These are phyloP conservation scores for Cercophora samala DNA, from an alignment of 495 filamentous ascomycete genomes.

Conservation along the genomic window DNA sequence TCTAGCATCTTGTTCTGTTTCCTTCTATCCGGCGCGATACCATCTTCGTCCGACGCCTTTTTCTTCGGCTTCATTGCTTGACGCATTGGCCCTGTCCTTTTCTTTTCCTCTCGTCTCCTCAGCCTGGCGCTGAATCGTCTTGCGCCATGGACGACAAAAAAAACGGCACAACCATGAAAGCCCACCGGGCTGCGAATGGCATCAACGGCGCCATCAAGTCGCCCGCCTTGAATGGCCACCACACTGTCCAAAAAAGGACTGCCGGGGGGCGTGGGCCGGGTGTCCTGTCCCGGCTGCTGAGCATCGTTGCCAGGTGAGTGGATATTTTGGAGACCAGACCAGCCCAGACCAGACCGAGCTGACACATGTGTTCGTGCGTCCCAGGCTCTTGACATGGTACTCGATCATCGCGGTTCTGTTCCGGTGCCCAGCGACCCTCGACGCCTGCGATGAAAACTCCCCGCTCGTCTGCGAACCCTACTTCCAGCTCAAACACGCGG, in stretches of 20 bases:
- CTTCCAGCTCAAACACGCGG: slow-evolving; percentile 62
- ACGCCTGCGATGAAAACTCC: slow-evolving; percentile 63
- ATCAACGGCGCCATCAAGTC: slow-evolving; percentile 22
- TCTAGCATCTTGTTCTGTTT: not conserved
- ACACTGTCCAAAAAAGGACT: slow-evolving; percentile 24
- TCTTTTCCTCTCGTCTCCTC: slow-evolving; percentile 9
- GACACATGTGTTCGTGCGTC: not conserved
- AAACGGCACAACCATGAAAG: slow-evolving; percentile 35
- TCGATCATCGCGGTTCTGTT: slow-evolving; percentile 73
- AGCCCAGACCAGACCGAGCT: not conserved
- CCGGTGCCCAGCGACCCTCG: slow-evolving; percentile 70
- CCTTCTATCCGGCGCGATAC: not conserved
- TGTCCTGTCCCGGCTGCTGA: slow-evolving; percentile 51
- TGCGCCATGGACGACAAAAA: slow-evolving; percentile 29
- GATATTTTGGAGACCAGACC: no score
- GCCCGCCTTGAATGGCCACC: slow-evolving; percentile 32
- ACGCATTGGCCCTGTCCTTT: slow-evolving; percentile 5
- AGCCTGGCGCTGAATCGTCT: slow-evolving; percentile 28
- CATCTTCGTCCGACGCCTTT: not conserved
- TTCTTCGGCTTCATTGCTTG: slow-evolving; percentile 2
- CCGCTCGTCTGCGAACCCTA: slow-evolving; percentile 83
- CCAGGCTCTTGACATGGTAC: slow-evolving; percentile 82
- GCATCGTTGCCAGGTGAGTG: slow-evolving; percentile 60
- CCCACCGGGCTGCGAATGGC: slow-evolving; percentile 13
- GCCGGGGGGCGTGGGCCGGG: slow-evolving; percentile 33